Evolutionary conservation across 1,284 basidiomycete genomes (phyloP), one percentile per base, ranked within the genome.

Genomic region (Puccinia polysora): DNA sequence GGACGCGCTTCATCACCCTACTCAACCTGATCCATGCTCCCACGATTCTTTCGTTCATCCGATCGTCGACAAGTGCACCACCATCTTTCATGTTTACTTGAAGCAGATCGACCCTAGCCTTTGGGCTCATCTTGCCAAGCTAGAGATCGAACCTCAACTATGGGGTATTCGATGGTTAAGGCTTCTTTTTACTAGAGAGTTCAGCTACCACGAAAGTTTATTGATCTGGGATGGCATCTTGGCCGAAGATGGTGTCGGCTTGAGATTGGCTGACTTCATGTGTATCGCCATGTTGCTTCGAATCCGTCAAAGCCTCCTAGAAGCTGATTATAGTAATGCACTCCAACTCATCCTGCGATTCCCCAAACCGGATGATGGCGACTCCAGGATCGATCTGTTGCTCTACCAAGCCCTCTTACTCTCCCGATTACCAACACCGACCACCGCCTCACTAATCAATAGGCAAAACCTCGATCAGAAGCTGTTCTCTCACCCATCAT

Each of bases 171-270:
- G 77, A 34, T 79, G 78, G 78, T 74, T 78, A 14, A 74, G 77
- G 23, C 75, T 79, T 52, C 74, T 79, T 52, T 79, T 78, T 58
- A 75, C 76, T 0, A 75, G 78, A 49, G 77, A 75, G 53, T 78
- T 78, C 62, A 58, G 76, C 8, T 40, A 76, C 10, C 71, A 75
- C 12, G 75, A 77, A 15, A 74, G 74, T 3, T 20, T 77, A n/a
- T 65, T 69, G 53, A 63, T 80, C 1, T 80, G 79, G 79, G 78
- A 80, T 73, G 76, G 73, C 2, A 70, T 79, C 20, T 75, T 79
- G 34, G 70, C 73, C 5, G 28, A 73, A 1, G 78, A 75, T n/a
- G 52, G 67, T 6, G 14, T 20, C 32, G 62, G 72, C 0, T 71
- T 80, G 18, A 65, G 75, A 20, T 75, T 79, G 10, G 70, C 78